Evolutionary conservation across 1,284 basidiomycete species (phyloP).

Genomic region (Acaromyces ingoldii): DNA sequence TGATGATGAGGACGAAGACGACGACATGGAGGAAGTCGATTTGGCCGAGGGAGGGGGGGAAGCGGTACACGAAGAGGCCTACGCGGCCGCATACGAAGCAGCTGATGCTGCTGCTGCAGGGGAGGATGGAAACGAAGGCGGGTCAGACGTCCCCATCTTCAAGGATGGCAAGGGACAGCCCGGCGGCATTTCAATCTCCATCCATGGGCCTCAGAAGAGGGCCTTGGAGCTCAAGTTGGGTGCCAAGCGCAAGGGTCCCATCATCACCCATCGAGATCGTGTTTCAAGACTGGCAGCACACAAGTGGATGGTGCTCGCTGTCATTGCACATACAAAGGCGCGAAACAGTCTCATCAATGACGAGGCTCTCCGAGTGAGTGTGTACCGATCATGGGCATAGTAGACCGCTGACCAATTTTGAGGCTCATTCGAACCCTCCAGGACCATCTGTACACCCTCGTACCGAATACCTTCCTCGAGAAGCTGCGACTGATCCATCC

Average conservation of each 20-base stretch:
- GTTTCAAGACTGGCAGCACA: constrained; percentile 39
- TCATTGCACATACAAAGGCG: constrained; percentile 69
- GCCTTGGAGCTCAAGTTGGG: neutral
- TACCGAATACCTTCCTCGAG: constrained; percentile 35
- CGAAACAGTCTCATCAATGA: constrained; percentile 86
- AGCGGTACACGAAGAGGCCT: constrained; percentile 4
- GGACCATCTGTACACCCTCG: constrained; percentile 33
- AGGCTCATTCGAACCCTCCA: constrained; percentile 54
- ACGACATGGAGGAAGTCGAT: constrained; percentile 41
- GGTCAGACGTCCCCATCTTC: constrained; percentile 20
- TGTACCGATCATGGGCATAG: neutral
- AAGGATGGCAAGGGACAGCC: constrained; percentile 40
- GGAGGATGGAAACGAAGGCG: constrained; percentile 12
- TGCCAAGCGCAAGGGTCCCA: constrained; percentile 17
- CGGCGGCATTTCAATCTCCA: constrained; percentile 11
- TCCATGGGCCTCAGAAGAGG: neutral
- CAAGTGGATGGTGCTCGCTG: constrained; percentile 55
- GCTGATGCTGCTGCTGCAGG: constrained; percentile 12
- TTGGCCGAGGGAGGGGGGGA: neutral
- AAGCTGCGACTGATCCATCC: constrained; percentile 45
- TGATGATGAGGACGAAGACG: constrained; percentile 13
- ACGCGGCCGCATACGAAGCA: constrained; percentile 29
- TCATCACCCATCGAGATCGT: constrained; percentile 44
- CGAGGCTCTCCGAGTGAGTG: constrained; percentile 69
- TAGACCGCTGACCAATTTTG: neutral